phyloP scores from a whole-genome alignment of 805 yeast species.

The Metschnikowia peoriensis region DNA sequence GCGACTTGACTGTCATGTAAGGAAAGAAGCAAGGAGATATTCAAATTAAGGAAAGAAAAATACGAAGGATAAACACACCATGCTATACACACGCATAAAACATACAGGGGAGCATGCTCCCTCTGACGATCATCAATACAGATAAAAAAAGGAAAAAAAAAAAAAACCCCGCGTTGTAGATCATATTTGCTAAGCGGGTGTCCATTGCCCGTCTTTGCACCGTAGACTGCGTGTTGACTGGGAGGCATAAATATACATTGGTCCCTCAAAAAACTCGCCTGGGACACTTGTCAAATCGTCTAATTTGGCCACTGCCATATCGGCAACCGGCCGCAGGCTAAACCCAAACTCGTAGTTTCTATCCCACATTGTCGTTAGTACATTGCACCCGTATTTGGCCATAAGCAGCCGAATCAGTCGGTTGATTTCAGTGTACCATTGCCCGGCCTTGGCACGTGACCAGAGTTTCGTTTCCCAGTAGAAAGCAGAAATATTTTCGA shows the following conservation, averaged over 20 bases:
- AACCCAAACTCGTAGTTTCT: conserved; percentile 31
- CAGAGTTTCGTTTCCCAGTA: conserved; percentile 28
- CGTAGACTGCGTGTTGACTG: not conserved
- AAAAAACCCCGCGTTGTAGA: not conserved
- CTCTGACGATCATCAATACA: conserved; percentile 6
- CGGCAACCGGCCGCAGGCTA: conserved; percentile 7
- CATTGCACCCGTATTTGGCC: conserved; percentile 25
- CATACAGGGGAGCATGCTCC: conserved; percentile 6
- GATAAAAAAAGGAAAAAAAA: not conserved
- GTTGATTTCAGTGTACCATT: conserved; percentile 18
- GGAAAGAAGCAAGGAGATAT: not conserved
- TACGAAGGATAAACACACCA: not conserved
- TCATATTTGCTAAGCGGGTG: not conserved
- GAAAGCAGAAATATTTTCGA: conserved; percentile 35
- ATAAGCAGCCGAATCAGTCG: conserved; percentile 13
- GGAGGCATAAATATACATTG: not conserved
- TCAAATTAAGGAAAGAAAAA: not conserved
- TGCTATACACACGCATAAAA: not conserved
- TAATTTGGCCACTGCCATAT: not conserved
- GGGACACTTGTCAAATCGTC: conserved; percentile 13
- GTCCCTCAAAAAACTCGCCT: conserved; percentile 5
- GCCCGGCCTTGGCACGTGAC: not conserved
- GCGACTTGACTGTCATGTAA: conserved; percentile 91
- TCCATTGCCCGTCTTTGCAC: conserved; percentile 2
- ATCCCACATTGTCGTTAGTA: conserved; percentile 31